Conservation (phyloP, 371 early-diverging fungal species). For the Dinochytrium kinnereticum region DNA sequence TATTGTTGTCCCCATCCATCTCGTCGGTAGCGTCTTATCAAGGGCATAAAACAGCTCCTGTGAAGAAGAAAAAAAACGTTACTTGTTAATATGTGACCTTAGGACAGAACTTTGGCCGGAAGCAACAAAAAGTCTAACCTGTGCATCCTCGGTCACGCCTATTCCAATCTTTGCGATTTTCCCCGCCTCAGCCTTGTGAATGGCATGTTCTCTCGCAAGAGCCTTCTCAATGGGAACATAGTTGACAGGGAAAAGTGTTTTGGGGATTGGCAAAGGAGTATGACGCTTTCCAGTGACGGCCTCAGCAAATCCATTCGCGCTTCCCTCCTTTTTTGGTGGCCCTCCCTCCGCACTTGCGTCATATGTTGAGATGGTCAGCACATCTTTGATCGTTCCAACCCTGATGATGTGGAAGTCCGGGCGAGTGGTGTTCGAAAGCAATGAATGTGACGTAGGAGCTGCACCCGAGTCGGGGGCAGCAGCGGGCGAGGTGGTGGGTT, state of each 20-base stretch:
- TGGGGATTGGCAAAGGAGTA: not conserved
- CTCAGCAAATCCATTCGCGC: not conserved
- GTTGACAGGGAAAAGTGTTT: slow-evolving; percentile 31
- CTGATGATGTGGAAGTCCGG: slow-evolving; percentile 45
- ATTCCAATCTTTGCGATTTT: slow-evolving; percentile 41
- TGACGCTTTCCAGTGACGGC: slow-evolving; percentile 2
- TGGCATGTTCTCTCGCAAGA: slow-evolving; percentile 33
- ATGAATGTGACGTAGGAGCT: too few relatives aligned
- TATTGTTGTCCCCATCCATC: slow-evolving; percentile 46
- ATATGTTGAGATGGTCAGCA: slow-evolving; percentile 17
- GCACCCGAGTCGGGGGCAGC: not conserved
- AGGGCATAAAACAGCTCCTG: slow-evolving; percentile 54
- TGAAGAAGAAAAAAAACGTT: not conserved
- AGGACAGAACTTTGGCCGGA: not conserved
- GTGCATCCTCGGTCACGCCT: slow-evolving; percentile 46
- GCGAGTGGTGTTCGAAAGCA: not conserved
- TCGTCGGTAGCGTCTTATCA: slow-evolving; percentile 50
- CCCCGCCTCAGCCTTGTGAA: slow-evolving; percentile 34
- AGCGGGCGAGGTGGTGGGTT: slow-evolving; percentile 1
- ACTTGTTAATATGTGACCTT: not conserved
- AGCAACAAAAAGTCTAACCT: slow-evolving; percentile 40
- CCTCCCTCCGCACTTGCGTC: not conserved
- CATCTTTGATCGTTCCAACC: slow-evolving; percentile 29
- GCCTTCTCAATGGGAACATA: slow-evolving; percentile 40
- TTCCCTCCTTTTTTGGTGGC: slow-evolving; percentile 11